Percentiles rank a stretch among this genome's conserved stretches.
These are phyloP conservation scores for Mucor circinelloides DNA, from an alignment of 371 early-diverging fungal species.

Conservation along the genomic window DNA sequence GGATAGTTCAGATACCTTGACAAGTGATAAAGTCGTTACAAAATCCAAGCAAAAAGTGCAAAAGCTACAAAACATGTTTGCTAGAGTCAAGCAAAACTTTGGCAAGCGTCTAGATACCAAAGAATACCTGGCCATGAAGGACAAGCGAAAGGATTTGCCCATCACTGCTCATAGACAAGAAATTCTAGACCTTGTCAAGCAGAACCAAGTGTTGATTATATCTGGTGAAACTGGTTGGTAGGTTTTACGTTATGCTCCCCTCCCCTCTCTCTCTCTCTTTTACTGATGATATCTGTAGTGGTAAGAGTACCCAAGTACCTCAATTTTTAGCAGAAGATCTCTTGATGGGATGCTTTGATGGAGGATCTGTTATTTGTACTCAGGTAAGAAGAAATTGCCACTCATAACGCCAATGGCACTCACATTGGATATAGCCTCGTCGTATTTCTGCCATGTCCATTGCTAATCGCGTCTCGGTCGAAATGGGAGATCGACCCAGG, in stretches of 20 bases:
- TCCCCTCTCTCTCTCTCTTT: not conserved
- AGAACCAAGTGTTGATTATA: conserved; percentile 74
- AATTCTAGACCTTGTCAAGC: conserved; percentile 53
- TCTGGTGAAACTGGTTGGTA: conserved; percentile 88
- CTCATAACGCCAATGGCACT: too few relatives aligned
- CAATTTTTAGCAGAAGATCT: conserved; percentile 80
- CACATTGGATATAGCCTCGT: conserved; percentile 64
- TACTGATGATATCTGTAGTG: conserved; percentile 38
- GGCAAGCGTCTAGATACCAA: conserved; percentile 34
- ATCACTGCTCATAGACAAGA: conserved; percentile 61
- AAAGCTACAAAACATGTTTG: conserved; percentile 12
- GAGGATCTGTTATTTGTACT: conserved; percentile 79
- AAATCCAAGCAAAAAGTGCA: not conserved
- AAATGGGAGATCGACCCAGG: conserved; percentile 67
- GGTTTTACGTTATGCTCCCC: not conserved
- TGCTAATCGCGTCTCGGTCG: conserved; percentile 85
- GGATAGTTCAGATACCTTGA: not conserved
- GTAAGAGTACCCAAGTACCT: conserved; percentile 94
- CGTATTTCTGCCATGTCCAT: conserved; percentile 95
- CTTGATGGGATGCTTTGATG: conserved; percentile 29
- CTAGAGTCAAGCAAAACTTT: conserved; percentile 29
- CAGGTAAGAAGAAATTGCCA: conserved; percentile 63
- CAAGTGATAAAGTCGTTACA: not conserved
- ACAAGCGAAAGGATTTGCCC: conserved; percentile 64
- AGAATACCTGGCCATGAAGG: conserved; percentile 41